Base-by-base conservation (phyloP, 2,329 filamentous ascomycete species). In the Ophiostoma perfectum region DNA sequence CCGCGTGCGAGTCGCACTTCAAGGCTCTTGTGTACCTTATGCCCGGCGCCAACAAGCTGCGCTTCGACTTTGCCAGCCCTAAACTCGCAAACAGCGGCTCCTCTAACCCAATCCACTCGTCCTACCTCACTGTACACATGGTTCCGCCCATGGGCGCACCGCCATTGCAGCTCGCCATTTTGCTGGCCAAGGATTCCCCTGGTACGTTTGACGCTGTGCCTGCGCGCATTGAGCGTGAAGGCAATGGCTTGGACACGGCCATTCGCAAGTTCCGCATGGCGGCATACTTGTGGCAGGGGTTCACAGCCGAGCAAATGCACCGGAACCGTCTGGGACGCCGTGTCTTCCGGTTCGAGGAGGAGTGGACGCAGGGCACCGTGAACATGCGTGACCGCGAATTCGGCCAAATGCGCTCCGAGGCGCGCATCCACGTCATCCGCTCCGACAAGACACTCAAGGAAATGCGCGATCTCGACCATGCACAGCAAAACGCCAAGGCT, bases 201-300 rank as follows among this genome's bases (percentile, higher is more conserved):
- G 91, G 85, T 52, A 94, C 89, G 1, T 97, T 90, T 74, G 93
- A 98, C 79, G 88, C 92, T 4, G 84, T 88, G 16, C 93, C 92
- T 0, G 87, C 92, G 67, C 86, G 91, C 65, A 81, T 86, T 68
- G 87, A 91, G 77, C 88, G 85, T 73, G 93, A 96, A 81, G 93
- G 92, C 18, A 96, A 97, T 77, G 85, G 84, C 1, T 76, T 98
- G 47, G 89, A 93, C 11, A 87, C 86, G 7, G 95, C 95, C 0
- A 84, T 96, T 66, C 87, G 86, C 74, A 99, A 99, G 77, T 97
- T 95, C 76, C 87, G 93, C 71, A 97, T 96, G 90, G 90, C 93
- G 18, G 94, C 92, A 38, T 97, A 98, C 76, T 82, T 98, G 14
- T 98, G 95, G 93, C 95, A 99, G 77, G 92, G 93, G 7, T 98